A percentile compares a stretch with the other conserved stretches of the same genome.
Evolutionary conservation across 345 rosid genomes (phyloP).

Genomic region (Aegle marmelos): DNA sequence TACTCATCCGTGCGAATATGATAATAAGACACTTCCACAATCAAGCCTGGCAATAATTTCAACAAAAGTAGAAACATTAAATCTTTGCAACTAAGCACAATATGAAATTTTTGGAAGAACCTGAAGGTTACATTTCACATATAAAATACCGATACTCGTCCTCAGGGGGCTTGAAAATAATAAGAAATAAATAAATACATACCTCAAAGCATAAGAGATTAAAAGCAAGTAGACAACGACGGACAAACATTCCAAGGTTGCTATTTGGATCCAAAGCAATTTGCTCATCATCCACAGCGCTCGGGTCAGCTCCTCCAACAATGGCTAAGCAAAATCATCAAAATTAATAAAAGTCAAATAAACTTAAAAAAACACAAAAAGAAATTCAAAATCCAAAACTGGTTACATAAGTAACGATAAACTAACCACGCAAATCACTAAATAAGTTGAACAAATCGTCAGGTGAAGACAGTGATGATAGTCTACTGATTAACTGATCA

Average conservation of each 20-base stretch:
- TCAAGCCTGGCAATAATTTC: not conserved
- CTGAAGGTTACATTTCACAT: not conserved
- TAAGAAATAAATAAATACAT: not conserved
- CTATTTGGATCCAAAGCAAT: constrained; percentile 81
- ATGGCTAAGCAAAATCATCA: constrained; percentile 44
- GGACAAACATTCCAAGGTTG: constrained; percentile 80
- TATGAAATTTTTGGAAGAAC: not conserved
- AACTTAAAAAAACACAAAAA: not conserved
- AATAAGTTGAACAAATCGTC: constrained; percentile 85
- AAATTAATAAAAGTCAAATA: not conserved
- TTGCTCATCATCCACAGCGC: constrained; percentile 69
- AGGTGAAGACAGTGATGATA: constrained; percentile 65
- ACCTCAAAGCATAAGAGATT: constrained; percentile 85
- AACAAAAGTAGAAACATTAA: not conserved
- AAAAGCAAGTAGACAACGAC: constrained; percentile 85
- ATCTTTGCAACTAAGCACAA: not conserved
- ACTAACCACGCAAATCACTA: constrained; percentile 75
- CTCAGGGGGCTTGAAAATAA: not conserved
- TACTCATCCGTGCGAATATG: not conserved
- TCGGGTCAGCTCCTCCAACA: constrained; percentile 69
- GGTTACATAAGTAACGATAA: not conserved
- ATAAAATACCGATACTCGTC: not conserved
- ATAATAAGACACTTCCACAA: not conserved
- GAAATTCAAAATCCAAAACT: not conserved
- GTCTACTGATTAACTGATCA: constrained; percentile 58